These are phyloP conservation scores for Chrysoporthe deuterocubensis DNA, from an alignment of 2,329 filamentous ascomycete genomes.

Conservation along the genomic window DNA sequence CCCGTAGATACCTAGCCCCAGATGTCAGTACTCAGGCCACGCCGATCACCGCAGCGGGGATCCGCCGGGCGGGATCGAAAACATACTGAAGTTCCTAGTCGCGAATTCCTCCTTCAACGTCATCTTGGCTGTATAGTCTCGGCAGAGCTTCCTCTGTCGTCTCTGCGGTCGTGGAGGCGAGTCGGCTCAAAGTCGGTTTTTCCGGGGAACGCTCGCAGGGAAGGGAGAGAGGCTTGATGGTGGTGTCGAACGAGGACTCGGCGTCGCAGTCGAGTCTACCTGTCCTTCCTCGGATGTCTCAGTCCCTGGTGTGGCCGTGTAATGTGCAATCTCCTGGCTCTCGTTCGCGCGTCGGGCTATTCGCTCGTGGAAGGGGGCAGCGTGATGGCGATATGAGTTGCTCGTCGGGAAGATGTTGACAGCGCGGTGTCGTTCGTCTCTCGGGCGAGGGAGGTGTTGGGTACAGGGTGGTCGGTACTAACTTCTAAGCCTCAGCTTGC, in stretches of 20 bases:
- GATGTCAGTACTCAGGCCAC: slow-evolving; percentile 38
- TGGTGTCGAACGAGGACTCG: neutral
- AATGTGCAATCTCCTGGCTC: slow-evolving; percentile 8
- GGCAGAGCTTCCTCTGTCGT: slow-evolving; percentile 13
- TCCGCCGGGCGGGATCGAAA: neutral
- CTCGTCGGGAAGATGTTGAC: neutral
- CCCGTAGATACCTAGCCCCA: slow-evolving; percentile 67
- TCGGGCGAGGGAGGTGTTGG: neutral
- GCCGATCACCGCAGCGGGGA: slow-evolving; percentile 24
- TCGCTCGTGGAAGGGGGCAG: neutral
- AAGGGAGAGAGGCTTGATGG: slow-evolving; percentile 1
- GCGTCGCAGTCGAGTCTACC: slow-evolving; percentile 3
- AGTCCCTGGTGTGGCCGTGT: slow-evolving; percentile 5
- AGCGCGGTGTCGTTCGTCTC: neutral
- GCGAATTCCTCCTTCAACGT: slow-evolving; percentile 73
- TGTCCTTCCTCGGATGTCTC: slow-evolving; percentile 16
- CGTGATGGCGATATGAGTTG: neutral
- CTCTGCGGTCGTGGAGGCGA: slow-evolving; percentile 2
- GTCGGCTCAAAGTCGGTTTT: neutral
- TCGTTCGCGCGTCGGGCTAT: neutral
- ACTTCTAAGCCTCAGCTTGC: slow-evolving; percentile 29
- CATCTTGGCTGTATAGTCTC: slow-evolving; percentile 55
- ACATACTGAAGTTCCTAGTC: slow-evolving; percentile 75
- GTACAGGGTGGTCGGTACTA: slow-evolving; percentile 22
- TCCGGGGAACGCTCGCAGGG: neutral